These are phyloP conservation scores for Lentinula lateritia DNA, from an alignment of 768 basidiomycete species.

Conservation along the genomic window DNA sequence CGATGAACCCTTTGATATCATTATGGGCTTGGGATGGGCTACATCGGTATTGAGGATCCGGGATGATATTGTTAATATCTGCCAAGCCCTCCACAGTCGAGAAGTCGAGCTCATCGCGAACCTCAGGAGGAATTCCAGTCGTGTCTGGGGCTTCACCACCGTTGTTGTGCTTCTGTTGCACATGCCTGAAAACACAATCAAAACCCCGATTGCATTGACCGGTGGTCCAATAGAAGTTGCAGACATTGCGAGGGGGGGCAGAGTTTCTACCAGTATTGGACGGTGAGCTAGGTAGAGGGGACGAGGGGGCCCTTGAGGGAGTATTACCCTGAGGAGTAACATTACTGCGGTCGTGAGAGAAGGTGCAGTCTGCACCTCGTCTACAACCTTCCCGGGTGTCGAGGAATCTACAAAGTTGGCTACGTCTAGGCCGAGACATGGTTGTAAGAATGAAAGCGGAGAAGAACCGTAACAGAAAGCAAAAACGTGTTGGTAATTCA, in stretches of 20 bases:
- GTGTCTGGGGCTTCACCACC: background rate
- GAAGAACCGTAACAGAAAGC: background rate
- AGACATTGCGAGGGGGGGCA: background rate
- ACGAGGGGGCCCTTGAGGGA: too few relatives aligned
- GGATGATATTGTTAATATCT: background rate
- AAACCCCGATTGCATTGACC: conserved; percentile 12
- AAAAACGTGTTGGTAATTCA: background rate
- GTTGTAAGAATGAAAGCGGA: conserved; percentile 16
- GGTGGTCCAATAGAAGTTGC: conserved; percentile 7
- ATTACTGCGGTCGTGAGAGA: background rate
- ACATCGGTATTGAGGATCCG: conserved; percentile 9
- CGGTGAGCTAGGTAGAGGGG: background rate
- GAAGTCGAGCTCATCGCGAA: background rate
- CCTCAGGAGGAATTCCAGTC: background rate
- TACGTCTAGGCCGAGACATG: background rate
- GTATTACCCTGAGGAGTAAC: background rate
- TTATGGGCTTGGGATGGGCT: conserved; percentile 7
- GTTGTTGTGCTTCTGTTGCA: background rate
- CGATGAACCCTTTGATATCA: background rate
- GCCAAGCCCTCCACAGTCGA: background rate
- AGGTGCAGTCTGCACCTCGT: background rate
- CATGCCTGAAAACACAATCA: conserved; percentile 2
- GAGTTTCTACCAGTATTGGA: background rate
- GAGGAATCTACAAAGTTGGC: conserved; percentile 1
- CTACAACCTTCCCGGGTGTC: background rate